Evolutionary conservation across 805 yeast species (phyloP), one percentile per base, ranked within the genome.

Genomic region (Candida maesae): DNA sequence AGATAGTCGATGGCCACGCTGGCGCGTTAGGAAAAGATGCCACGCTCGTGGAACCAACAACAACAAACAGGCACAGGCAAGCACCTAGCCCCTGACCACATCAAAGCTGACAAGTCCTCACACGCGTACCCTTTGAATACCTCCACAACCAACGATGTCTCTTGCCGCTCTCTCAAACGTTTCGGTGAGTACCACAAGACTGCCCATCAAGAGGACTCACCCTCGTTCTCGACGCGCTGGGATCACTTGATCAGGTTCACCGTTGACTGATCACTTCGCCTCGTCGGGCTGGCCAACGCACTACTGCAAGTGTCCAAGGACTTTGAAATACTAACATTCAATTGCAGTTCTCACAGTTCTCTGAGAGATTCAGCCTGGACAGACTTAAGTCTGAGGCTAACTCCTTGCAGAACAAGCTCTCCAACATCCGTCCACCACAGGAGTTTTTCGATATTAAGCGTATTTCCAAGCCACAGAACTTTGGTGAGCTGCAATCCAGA

Each of bases 401-500:
- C 23, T 53, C 79, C 3, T 52, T 91, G 36, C 87, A 83, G 58
- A 57, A 72, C 28, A 76, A 81, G 48, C 69, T 89, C 47, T 65
- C 93, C 35, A 77, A 84, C 55, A 64, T 93, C 46, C 82, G 85
- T 59, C 87, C 97, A 27, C 90, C 95, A 31, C 93, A 84, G 64
- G 99, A 93, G 62, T 93, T 93, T 61, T 87, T 93, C 59, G 97
- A 93, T 61, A 66, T 85, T 58, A 84, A 89, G 64, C 81, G 95
- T 61, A 64, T 93, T 47, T 84, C 95, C 27, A 89, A 88, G 62
- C 99, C 99, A 16, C 79, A 77, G 40, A 89, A 88, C 64, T 84
- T 89, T 62, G 80, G 84, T 36, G 99, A 93, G 52, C 70, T 85
- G 37, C 99, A 93, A 67, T 78, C 85, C 53, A 79, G 99, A 63